These are phyloP conservation scores for Talaromyces marneffei DNA, from an alignment of 2,329 filamentous ascomycete genomes.

Conservation along the genomic window DNA sequence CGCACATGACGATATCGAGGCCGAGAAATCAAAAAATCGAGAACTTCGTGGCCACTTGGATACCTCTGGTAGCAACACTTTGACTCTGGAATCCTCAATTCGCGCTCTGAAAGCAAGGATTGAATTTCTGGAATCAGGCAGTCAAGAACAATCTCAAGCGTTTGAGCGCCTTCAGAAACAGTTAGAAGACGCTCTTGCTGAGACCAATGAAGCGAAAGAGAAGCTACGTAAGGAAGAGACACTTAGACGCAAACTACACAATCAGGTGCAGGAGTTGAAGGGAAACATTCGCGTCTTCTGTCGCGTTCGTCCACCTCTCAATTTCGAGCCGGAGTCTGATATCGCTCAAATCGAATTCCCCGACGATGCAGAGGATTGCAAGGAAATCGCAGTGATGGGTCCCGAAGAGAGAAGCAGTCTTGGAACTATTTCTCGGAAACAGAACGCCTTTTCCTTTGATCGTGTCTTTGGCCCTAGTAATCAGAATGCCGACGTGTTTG, in stretches of 20 bases:
- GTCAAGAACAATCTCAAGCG: slow-evolving; percentile 78
- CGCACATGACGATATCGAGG: slow-evolving; percentile 47
- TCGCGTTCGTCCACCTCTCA: slow-evolving; percentile 72
- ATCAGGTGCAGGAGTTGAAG: slow-evolving; percentile 95
- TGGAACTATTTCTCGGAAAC: slow-evolving; percentile 69
- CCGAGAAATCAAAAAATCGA: slow-evolving; percentile 58
- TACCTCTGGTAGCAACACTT: slow-evolving; percentile 56
- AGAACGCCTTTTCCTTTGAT: slow-evolving; percentile 83
- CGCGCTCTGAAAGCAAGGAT: slow-evolving; percentile 74
- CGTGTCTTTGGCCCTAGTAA: slow-evolving; percentile 76
- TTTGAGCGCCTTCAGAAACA: slow-evolving; percentile 76
- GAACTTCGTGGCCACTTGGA: slow-evolving; percentile 55
- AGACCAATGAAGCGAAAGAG: slow-evolving; percentile 64
- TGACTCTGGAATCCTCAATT: slow-evolving; percentile 67
- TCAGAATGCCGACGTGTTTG: slow-evolving; percentile 82
- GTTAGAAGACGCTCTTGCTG: slow-evolving; percentile 68
- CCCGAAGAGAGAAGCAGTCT: slow-evolving; percentile 79
- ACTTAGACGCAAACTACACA: slow-evolving; percentile 83
- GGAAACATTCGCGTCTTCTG: slow-evolving; percentile 99
- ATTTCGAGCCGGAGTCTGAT: slow-evolving; percentile 52
- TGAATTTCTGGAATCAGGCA: slow-evolving; percentile 83
- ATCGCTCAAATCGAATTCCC: slow-evolving; percentile 73
- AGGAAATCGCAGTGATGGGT: slow-evolving; percentile 77
- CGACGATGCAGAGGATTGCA: slow-evolving; percentile 71
- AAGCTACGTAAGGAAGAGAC: slow-evolving; percentile 90